Conservation (phyloP, 2,329 filamentous ascomycete genomes). For the Xylaria sp. region DNA sequence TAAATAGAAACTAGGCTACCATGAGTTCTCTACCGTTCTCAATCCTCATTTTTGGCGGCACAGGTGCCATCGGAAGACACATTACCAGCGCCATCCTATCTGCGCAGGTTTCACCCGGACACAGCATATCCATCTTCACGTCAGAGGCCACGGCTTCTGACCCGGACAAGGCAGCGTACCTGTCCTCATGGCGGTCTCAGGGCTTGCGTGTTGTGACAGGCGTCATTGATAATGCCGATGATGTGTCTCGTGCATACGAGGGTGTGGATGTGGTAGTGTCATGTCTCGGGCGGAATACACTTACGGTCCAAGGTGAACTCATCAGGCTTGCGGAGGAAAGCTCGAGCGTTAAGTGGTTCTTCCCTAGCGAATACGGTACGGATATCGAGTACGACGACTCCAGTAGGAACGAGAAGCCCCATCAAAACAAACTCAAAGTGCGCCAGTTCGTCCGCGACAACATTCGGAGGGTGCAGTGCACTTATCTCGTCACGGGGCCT, state of each 20-base stretch:
- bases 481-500: slow-evolving; percentile 71
- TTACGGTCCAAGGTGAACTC: slow-evolving; percentile 65
- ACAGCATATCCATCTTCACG: slow-evolving; percentile 63
- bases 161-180: slow-evolving; percentile 56
- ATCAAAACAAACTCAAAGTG: slow-evolving; percentile 72
- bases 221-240: slow-evolving; percentile 60
- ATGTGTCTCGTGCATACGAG: slow-evolving; percentile 64
- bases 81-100: slow-evolving; percentile 49
- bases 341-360: slow-evolving; percentile 64
- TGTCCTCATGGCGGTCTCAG: slow-evolving; percentile 56
- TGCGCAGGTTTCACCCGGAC: slow-evolving; percentile 48
- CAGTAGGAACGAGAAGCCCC: slow-evolving; percentile 67
- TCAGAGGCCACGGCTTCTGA: slow-evolving; percentile 60
- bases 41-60: slow-evolving; percentile 51
- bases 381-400: slow-evolving; percentile 65
- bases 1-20: slow-evolving; percentile 22
- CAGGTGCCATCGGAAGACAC: slow-evolving; percentile 52
- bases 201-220: slow-evolving; percentile 67
- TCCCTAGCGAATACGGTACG: slow-evolving; percentile 69
- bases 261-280: slow-evolving; percentile 68
- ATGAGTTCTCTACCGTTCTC: slow-evolving; percentile 43
- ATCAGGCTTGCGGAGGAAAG: slow-evolving; percentile 64
- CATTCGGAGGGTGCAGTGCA: slow-evolving; percentile 61
- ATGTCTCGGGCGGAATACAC: slow-evolving; percentile 66
- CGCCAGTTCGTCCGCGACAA: slow-evolving; percentile 61